phyloP scores from a whole-genome alignment of 495 filamentous ascomycete genomes.

The Staphylotrichum tortipilum region DNA sequence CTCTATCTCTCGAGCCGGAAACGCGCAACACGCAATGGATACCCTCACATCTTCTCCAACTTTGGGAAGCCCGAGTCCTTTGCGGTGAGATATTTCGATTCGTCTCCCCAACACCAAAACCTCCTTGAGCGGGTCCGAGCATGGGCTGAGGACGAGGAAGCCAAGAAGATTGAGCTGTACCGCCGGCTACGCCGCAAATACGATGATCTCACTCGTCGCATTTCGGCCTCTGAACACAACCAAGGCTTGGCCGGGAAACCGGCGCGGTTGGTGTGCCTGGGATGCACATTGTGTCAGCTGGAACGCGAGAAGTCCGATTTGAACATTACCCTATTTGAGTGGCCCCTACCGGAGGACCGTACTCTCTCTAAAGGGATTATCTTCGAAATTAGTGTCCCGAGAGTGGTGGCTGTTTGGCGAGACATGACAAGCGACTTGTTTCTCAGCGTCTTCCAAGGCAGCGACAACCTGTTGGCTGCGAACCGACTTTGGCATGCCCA shows the following conservation, averaged over 20 bases:
- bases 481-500: neutral
- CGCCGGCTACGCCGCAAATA: conserved; percentile 7
- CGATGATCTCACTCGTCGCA: neutral
- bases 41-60: conserved; percentile 28
- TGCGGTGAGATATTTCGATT: conserved; percentile 45
- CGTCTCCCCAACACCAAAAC: conserved; percentile 36
- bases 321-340: conserved; percentile 48
- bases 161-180: conserved; percentile 39
- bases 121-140: conserved; percentile 33
- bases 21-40: conserved; percentile 3
- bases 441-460: conserved; percentile 26
- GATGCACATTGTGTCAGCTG: conserved; percentile 24
- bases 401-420: conserved; percentile 43
- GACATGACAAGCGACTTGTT: conserved; percentile 41
- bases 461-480: neutral
- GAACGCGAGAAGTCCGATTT: conserved; percentile 25
- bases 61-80: conserved; percentile 33
- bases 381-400: conserved; percentile 49
- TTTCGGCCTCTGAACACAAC: neutral
- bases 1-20: conserved; percentile 36
- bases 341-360: conserved; percentile 46
- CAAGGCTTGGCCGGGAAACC: neutral
- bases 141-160: conserved; percentile 22
- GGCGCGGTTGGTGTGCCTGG: conserved; percentile 20
- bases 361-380: conserved; percentile 38